These are phyloP conservation scores for Eimeria sp. DNA, from an alignment of 169 alveolate genomes.

Conservation along the genomic window DNA sequence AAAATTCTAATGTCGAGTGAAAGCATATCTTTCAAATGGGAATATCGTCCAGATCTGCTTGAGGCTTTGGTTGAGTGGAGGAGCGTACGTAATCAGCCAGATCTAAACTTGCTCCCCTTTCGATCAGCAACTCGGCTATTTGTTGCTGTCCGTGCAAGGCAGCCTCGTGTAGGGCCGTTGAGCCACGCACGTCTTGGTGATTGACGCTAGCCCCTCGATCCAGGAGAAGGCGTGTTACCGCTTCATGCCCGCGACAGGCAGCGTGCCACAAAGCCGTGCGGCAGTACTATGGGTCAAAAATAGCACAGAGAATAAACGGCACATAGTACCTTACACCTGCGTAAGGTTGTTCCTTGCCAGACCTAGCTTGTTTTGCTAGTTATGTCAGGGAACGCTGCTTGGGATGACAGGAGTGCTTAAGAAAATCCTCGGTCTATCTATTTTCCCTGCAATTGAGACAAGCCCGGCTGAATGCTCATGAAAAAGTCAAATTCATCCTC, in stretches of 20 bases:
- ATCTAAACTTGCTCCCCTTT: conserved; percentile 73
- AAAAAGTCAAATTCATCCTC: background rate
- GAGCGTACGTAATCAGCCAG: conserved; percentile 65
- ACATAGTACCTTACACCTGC: background rate
- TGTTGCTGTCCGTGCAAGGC: conserved; percentile 80
- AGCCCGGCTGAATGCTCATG: background rate
- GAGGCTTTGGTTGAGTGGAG: background rate
- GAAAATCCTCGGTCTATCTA: background rate
- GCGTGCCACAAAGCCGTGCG: conserved; percentile 83
- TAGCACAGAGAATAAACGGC: background rate
- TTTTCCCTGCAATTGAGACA: background rate
- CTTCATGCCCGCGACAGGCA: conserved; percentile 81
- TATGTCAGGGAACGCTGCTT: background rate
- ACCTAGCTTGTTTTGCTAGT: background rate
- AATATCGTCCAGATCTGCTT: too few species aligned
- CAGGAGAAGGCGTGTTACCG: conserved; percentile 78
- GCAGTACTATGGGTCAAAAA: conserved; percentile 12
- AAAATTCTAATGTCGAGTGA: background rate
- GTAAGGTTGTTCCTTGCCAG: background rate
- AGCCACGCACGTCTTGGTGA: conserved; percentile 52
- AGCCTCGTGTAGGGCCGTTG: conserved; percentile 83
- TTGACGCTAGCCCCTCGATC: conserved; percentile 82
- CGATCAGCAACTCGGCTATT: conserved; percentile 74
- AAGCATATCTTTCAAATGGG: background rate
- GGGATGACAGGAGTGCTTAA: background rate